A percentile compares a stretch with the other conserved stretches of the same genome.
These are phyloP conservation scores for Pseudonitzschia delicatissima DNA, from an alignment of 108 stramenopile genomes.

Conservation along the genomic window DNA sequence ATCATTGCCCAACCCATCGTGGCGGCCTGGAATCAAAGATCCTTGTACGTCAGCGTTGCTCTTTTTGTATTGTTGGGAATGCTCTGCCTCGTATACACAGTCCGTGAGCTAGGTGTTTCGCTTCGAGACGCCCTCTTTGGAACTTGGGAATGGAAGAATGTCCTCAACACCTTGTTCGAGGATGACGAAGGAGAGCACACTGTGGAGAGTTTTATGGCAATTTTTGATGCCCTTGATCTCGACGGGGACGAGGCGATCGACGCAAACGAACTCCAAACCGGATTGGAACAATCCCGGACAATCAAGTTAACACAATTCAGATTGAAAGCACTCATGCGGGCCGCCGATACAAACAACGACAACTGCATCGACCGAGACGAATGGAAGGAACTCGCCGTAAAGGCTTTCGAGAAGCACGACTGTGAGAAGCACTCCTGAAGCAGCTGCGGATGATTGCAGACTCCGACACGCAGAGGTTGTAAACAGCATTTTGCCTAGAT, in stretches of 20 bases:
- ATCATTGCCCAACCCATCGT: conserved; percentile 14
- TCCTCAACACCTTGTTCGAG: conserved; percentile 1
- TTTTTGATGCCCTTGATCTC: conserved; percentile 37
- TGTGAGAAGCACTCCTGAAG: too few species aligned
- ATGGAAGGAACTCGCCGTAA: conserved; percentile 21
- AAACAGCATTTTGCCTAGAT: too few species aligned
- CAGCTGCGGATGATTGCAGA: too few species aligned
- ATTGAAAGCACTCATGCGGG: conserved; percentile 16
- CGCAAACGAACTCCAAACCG: conserved; percentile 37
- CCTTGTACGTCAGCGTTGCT: conserved; percentile 26
- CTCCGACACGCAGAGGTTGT: too few species aligned
- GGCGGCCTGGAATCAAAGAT: neutral
- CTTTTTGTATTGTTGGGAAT: conserved; percentile 29
- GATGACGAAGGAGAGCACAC: conserved; percentile 12
- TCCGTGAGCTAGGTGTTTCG: conserved; percentile 27
- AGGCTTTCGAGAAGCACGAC: too few species aligned
- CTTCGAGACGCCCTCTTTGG: conserved; percentile 36
- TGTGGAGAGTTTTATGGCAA: conserved; percentile 6
- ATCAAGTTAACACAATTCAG: conserved; percentile 15
- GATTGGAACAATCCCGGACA: too few species aligned
- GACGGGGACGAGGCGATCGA: too few species aligned
- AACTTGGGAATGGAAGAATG: conserved; percentile 44
- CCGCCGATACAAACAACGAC: conserved; percentile 28
- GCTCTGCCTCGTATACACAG: conserved; percentile 20
- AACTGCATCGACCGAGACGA: conserved; percentile 33